These are phyloP conservation scores for Moelleriella libera DNA, from an alignment of 2,329 filamentous ascomycete genomes.

Conservation along the genomic window DNA sequence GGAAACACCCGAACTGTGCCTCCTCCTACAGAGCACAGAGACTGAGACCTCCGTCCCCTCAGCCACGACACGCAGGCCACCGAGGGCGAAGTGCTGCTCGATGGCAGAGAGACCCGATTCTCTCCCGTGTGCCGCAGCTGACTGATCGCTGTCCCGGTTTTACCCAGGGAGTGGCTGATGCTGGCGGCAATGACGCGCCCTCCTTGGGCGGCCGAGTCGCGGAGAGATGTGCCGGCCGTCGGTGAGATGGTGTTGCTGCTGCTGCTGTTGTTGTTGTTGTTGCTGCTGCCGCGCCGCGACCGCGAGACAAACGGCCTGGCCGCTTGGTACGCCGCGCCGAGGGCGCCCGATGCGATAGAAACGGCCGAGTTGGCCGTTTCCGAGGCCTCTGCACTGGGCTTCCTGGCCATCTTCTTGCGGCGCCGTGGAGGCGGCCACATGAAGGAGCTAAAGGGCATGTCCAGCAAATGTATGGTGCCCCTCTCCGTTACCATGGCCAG, in stretches of 20 bases:
- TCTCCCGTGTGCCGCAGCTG: constrained; percentile 62
- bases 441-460: constrained; percentile 70
- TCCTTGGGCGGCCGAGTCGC: constrained; percentile 52
- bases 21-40: constrained; percentile 49
- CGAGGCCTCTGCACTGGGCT: constrained; percentile 29
- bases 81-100: constrained; percentile 35
- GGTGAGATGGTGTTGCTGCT: constrained; percentile 12
- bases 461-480: constrained; percentile 87
- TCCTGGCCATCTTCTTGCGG: constrained; percentile 26
- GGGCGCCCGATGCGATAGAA: constrained; percentile 54
- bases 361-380: constrained; percentile 42
- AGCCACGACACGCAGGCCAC: constrained; percentile 52
- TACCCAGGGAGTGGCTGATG: constrained; percentile 60
- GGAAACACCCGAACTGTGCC: constrained; percentile 54
- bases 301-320: constrained; percentile 45
- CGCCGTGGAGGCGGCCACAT: constrained; percentile 69
- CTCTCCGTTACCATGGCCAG: constrained; percentile 84
- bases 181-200: constrained; percentile 59
- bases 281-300: constrained; percentile 32
- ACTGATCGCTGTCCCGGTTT: constrained; percentile 55
- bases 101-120: constrained; percentile 57
- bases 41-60: constrained; percentile 44
- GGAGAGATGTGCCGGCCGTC: constrained; percentile 29
- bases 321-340: constrained; percentile 56
- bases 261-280: too few species aligned